These are phyloP conservation scores for Chalciporus sp. DNA, from an alignment of 1,284 basidiomycete species.

Conservation along the genomic window DNA sequence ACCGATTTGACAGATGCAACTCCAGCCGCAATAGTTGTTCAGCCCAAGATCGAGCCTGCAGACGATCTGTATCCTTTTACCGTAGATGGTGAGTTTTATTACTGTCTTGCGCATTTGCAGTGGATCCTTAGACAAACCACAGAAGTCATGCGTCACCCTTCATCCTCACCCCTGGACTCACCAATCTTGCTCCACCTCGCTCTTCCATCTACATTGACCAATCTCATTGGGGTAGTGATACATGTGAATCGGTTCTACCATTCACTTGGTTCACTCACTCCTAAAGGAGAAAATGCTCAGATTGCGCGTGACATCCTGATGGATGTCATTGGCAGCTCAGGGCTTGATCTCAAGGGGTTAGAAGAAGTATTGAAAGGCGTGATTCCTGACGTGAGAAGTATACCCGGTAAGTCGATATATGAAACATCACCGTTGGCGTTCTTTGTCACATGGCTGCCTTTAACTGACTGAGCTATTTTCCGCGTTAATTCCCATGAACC, in stretches of 20 bases:
- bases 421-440: not conserved
- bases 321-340: conserved; percentile 63
- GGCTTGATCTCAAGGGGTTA: conserved; percentile 57
- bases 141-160: conserved; percentile 19
- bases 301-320: conserved; percentile 63
- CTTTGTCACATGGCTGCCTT: not conserved
- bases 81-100: conserved; percentile 20
- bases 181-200: conserved; percentile 57
- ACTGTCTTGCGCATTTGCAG: not conserved
- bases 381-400: conserved; percentile 26
- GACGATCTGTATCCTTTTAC: conserved; percentile 24
- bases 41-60: conserved; percentile 30
- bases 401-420: conserved; percentile 21
- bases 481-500: not conserved
- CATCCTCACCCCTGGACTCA: conserved; percentile 27
- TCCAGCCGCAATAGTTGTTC: conserved; percentile 14
- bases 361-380: conserved; percentile 46
- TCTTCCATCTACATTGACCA: conserved; percentile 61
- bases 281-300: conserved; percentile 59
- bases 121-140: conserved; percentile 9
- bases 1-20: conserved; percentile 29
- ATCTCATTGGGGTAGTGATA: conserved; percentile 47
- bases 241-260: conserved; percentile 62
- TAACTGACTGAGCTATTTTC: not conserved
- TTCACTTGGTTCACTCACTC: conserved; percentile 50